These are phyloP conservation scores for Fusarium piperis DNA, from an alignment of 2,329 filamentous ascomycete genomes.

Conservation along the genomic window DNA sequence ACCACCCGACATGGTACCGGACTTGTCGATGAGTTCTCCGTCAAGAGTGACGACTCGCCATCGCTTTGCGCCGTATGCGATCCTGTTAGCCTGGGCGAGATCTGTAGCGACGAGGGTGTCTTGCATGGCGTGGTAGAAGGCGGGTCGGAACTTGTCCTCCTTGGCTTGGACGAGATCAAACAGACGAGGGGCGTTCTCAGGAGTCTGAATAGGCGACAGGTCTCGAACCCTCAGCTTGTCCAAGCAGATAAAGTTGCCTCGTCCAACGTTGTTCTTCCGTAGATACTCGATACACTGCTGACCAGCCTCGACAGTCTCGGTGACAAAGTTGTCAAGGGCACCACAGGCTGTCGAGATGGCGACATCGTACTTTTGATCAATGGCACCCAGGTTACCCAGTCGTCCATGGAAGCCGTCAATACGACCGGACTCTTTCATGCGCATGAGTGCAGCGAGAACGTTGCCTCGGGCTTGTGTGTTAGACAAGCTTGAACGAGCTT, in stretches of 20 bases:
- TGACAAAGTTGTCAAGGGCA: conserved; percentile 93
- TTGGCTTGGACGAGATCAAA: conserved; percentile 94
- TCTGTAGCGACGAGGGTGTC: conserved; percentile 95
- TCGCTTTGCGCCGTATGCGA: conserved; percentile 90
- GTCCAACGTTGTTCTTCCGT: conserved; percentile 94
- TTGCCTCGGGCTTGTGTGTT: conserved; percentile 93
- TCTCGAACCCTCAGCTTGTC: conserved; percentile 86
- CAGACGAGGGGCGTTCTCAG: conserved; percentile 89
- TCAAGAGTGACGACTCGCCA: conserved; percentile 98
- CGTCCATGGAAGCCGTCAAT: conserved; percentile 98
- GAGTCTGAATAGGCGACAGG: conserved; percentile 82
- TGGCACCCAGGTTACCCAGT: conserved; percentile 91
- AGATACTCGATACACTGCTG: conserved; percentile 99
- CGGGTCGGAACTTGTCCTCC: conserved; percentile 84
- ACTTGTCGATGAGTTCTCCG: conserved; percentile 96
- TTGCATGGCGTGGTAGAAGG: conserved; percentile 95
- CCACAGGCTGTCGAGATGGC: conserved; percentile 98
- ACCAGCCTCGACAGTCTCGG: conserved; percentile 93
- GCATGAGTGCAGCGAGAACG: conserved; percentile 90
- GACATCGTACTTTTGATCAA: conserved; percentile 93
- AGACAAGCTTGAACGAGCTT: conserved; percentile 89
- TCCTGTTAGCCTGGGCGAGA: conserved; percentile 94
- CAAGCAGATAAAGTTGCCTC: conserved; percentile 96
- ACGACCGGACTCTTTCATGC: conserved; percentile 93
- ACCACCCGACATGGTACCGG: conserved; percentile 98